Evolutionary conservation across 331 rosid genomes (phyloP).

Genomic region (Ulmus americana): DNA sequence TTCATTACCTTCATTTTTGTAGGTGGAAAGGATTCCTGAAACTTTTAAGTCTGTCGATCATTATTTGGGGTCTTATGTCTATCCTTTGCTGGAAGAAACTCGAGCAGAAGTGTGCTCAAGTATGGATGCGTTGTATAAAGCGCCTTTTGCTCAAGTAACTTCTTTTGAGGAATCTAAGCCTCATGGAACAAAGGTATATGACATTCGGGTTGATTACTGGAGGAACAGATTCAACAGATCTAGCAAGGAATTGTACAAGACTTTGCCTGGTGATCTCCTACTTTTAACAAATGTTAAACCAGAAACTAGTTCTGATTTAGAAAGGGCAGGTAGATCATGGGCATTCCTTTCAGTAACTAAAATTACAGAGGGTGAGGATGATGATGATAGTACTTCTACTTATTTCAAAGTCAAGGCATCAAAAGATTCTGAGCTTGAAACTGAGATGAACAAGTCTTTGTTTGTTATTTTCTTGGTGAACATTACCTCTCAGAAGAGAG

Average conservation of each 20-base stretch:
- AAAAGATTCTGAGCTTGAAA: constrained; percentile 18
- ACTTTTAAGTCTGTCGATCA: constrained; percentile 21
- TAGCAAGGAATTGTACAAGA: constrained; percentile 46
- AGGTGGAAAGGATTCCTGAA: constrained; percentile 36
- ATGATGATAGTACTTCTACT: constrained; percentile 20
- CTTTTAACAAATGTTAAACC: constrained; percentile 48
- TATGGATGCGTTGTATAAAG: constrained; percentile 34
- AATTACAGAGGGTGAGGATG: constrained; percentile 5
- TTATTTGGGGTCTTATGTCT: constrained; percentile 39
- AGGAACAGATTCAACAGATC: constrained; percentile 28
- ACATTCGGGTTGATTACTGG: constrained; percentile 38
- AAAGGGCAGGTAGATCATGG: constrained; percentile 40
- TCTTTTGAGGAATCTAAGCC: constrained; percentile 23
- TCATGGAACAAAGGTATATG: constrained; percentile 19
- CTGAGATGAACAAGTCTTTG: constrained; percentile 19
- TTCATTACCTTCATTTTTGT: constrained; percentile 7
- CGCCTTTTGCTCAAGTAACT: constrained; percentile 50
- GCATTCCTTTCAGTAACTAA: constrained; percentile 28
- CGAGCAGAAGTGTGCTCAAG: constrained; percentile 38
- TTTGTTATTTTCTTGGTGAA: constrained; percentile 43
- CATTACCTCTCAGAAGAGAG: constrained; percentile 34
- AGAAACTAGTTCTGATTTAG: constrained; percentile 37
- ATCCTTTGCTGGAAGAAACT: constrained; percentile 52
- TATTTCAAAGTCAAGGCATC: constrained; percentile 29
- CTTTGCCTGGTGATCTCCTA: constrained; percentile 53